phyloP scores from a whole-genome alignment of 2,329 filamentous ascomycete genomes.

The Paraphaeosphaeria sporulosa region DNA sequence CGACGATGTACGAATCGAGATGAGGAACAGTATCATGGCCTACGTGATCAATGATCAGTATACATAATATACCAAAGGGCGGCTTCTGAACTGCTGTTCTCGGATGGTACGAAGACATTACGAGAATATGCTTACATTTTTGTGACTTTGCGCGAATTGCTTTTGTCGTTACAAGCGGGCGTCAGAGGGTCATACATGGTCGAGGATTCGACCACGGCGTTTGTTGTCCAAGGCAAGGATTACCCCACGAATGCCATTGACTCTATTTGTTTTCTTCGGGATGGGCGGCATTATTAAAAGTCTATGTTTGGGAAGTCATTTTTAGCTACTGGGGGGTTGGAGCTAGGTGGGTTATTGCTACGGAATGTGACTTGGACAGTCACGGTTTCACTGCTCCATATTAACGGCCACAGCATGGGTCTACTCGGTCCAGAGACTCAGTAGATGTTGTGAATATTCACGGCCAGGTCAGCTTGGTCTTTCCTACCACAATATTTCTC shows the following conservation, averaged over 20 bases:
- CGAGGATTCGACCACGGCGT: constrained; percentile 34
- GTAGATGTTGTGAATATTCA: constrained; percentile 21
- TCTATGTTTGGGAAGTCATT: constrained; percentile 22
- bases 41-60: not conserved
- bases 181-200: constrained; percentile 25
- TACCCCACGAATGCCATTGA: constrained; percentile 13
- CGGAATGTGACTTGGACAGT: constrained; percentile 11
- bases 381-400: constrained; percentile 10
- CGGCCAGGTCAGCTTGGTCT: not conserved
- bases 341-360: not conserved
- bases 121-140: constrained; percentile 7
- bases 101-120: constrained; percentile 5
- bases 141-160: constrained; percentile 12
- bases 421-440: constrained; percentile 5
- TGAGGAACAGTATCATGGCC: constrained; percentile 25
- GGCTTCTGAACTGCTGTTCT: not conserved
- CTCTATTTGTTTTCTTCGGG: constrained; percentile 23
- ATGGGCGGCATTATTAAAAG: constrained; percentile 37
- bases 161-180: constrained; percentile 44
- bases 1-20: constrained; percentile 69
- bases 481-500: not conserved
- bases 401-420: constrained; percentile 9
- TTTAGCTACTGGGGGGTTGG: not conserved
- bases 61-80: constrained; percentile 2
- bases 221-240: constrained; percentile 21